Evolutionary conservation across 108 stramenopile species (phyloP).

Genomic region (Nannochloropsis salina): DNA sequence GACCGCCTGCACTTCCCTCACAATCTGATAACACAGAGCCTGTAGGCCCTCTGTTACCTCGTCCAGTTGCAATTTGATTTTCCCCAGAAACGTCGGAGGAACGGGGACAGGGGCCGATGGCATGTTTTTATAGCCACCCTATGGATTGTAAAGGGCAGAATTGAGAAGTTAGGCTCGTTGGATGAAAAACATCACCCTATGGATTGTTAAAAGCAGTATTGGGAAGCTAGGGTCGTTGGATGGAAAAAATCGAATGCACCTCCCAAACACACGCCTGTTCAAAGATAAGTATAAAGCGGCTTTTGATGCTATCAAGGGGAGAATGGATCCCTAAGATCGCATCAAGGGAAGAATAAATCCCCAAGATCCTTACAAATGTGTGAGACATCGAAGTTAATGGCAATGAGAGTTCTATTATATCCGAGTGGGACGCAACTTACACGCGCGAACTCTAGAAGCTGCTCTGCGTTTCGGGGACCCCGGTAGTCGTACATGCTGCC

Average conservation of each 20-base stretch:
- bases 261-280: too few species aligned
- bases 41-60: not conserved
- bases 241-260: too few species aligned
- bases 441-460: slow-evolving; percentile 41
- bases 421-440: slow-evolving; percentile 5
- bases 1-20: not conserved
- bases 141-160: not conserved
- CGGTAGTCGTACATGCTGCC: slow-evolving; percentile 54
- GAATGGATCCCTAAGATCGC: too few species aligned
- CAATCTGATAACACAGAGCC: not conserved
- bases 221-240: not conserved
- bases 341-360: too few species aligned
- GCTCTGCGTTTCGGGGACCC: slow-evolving; percentile 50
- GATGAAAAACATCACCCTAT: not conserved
- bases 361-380: too few species aligned
- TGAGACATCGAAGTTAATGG: too few species aligned
- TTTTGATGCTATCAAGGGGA: too few species aligned
- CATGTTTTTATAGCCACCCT: not conserved
- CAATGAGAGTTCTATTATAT: too few species aligned
- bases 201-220: not conserved
- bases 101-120: not conserved
- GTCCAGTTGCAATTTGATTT: not conserved
- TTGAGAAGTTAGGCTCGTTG: not conserved
- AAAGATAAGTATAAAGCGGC: too few species aligned
- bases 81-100: not conserved